Evolutionary conservation across 1,284 basidiomycete species (phyloP), one percentile per base, ranked within the genome.

Genomic region (Mixia osmundae): DNA sequence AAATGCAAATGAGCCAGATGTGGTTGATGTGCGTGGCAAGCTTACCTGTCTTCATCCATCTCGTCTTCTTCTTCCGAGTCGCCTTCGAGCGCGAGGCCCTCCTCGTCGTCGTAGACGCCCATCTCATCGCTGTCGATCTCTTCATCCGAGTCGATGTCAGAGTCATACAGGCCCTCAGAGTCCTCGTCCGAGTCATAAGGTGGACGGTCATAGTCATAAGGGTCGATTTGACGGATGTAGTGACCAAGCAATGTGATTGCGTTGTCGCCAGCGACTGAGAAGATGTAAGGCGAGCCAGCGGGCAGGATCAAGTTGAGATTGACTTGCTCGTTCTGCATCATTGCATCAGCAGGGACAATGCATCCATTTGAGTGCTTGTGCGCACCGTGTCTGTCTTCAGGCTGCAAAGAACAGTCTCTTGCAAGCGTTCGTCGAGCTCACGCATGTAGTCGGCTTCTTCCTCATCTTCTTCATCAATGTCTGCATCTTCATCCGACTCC

Each of bases 181-280:
- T 38, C 40, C 22, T 35, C 23, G 29, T 47, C 47, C 41, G 33
- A 32, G 38, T 38, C 40, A 22, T 35, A 20, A 28, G 43, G 45
- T 41, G 36, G 25, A 25, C 27, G 42, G n/a, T 32, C 36, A 31
- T 26, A 45, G 37, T 51, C 47, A 44, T 44, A 45, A 36, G 49
- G 51, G 40, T 50, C 50, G 29, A 54, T 53, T 45, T 62, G 59
- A 43, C 58, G 48, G 49, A 89, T 71, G 61, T 82, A 89, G 61
- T 89, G 85, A 42, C 85, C 85, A 45, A 75, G 70, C 40, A 94
- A 59, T 57, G 83, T 72, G 41, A 94, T 65, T 34, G 71, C 62
- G 36, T 89, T 87, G 58, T 79, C 73, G 41, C 85, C 85, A 30
- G 72, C 65, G 35, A 71, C 62, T 50, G 78, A 69, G 54, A 91